A percentile compares a stretch with the other conserved stretches of the same genome.
Conservation (phyloP, 2,329 filamentous ascomycete species). For the Fusarium illudens region DNA sequence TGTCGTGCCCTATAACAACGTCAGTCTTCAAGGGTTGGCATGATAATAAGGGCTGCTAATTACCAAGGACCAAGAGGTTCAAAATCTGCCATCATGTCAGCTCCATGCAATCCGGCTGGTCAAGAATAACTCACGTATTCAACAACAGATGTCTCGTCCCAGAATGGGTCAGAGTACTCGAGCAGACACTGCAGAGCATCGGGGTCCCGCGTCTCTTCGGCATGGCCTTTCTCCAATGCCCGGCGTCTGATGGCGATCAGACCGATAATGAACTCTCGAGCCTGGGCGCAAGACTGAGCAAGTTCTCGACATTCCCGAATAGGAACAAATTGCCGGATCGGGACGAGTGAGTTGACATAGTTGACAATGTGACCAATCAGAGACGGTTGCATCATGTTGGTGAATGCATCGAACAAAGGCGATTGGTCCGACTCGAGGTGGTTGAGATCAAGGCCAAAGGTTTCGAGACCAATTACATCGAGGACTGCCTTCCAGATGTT, state of each 20-base stretch:
- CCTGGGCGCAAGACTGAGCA: slow-evolving; percentile 40
- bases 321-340: slow-evolving; percentile 48
- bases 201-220: not conserved
- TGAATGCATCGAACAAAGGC: slow-evolving; percentile 36
- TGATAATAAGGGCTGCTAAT: not conserved
- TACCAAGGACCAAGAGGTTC: slow-evolving; percentile 54
- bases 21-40: not conserved
- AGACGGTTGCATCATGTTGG: slow-evolving; percentile 40
- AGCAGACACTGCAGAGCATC: slow-evolving; percentile 49
- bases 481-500: slow-evolving; percentile 46
- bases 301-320: slow-evolving; percentile 50
- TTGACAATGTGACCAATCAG: slow-evolving; percentile 40
- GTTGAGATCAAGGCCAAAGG: slow-evolving; percentile 47
- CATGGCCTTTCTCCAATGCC: not conserved
- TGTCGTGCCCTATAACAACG: slow-evolving; percentile 49
- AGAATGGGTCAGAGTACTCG: slow-evolving; percentile 37
- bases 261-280: slow-evolving; percentile 44
- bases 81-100: slow-evolving; percentile 50
- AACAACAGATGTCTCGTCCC: slow-evolving; percentile 42
- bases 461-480: slow-evolving; percentile 48
- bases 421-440: slow-evolving; percentile 43
- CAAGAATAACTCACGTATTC: slow-evolving; percentile 35
- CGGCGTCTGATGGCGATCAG: slow-evolving; percentile 19
- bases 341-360: slow-evolving; percentile 47
- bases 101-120: not conserved